phyloP scores from a whole-genome alignment of 1,139 yeast genomes.

The Suhomyces panamericanus region DNA sequence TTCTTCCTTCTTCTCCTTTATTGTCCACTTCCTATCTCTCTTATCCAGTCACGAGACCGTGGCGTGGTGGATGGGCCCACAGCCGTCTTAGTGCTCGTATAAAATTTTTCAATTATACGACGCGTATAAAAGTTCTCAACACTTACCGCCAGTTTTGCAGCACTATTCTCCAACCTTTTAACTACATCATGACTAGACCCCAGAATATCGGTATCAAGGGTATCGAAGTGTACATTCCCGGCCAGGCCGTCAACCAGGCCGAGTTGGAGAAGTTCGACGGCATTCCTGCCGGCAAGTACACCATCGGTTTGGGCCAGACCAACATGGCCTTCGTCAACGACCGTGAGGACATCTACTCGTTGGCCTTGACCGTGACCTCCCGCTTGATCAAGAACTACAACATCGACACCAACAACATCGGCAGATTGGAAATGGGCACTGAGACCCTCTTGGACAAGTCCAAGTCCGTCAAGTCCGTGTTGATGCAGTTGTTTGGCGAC shows the following conservation, averaged over 20 bases:
- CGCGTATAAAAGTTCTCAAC: slow-evolving; percentile 6
- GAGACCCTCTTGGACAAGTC: slow-evolving; percentile 97
- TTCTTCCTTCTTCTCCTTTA: too few relatives aligned
- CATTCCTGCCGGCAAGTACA: slow-evolving; percentile 92
- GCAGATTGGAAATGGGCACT: slow-evolving; percentile 98
- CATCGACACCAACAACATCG: slow-evolving; percentile 78
- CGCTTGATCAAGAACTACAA: slow-evolving; percentile 76
- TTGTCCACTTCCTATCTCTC: too few relatives aligned
- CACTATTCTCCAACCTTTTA: not conserved
- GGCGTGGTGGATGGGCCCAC: not conserved
- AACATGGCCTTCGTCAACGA: slow-evolving; percentile 97
- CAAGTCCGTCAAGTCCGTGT: slow-evolving; percentile 92
- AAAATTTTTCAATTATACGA: slow-evolving; percentile 11
- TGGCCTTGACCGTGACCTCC: slow-evolving; percentile 80
- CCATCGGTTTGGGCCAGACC: slow-evolving; percentile 98
- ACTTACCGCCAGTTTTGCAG: slow-evolving; percentile 1
- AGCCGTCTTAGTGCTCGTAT: slow-evolving; percentile 7
- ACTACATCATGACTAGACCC: slow-evolving; percentile 34
- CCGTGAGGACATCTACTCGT: slow-evolving; percentile 94
- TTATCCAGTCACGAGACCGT: not conserved
- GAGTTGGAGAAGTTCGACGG: slow-evolving; percentile 85
- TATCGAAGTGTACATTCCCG: slow-evolving; percentile 87
- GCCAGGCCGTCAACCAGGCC: slow-evolving; percentile 78
- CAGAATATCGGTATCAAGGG: slow-evolving; percentile 95
- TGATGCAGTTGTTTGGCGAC: slow-evolving; percentile 91